Evolutionary conservation across 1,284 basidiomycete species (phyloP).

Genomic region (Ustilago vetiveriae): DNA sequence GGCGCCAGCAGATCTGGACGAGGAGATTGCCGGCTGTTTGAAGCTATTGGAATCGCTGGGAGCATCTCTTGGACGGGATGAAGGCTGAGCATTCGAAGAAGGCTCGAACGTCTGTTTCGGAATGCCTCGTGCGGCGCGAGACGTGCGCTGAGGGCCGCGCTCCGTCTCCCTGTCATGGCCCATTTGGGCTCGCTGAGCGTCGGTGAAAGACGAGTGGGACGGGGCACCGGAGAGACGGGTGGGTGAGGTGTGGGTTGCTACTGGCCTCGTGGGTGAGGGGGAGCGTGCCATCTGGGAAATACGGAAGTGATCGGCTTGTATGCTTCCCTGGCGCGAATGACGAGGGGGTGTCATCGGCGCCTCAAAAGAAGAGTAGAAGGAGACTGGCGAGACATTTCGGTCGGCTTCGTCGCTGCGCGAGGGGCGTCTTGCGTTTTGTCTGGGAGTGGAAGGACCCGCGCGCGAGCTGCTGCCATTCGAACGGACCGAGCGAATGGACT

Average conservation of each 20-base stretch:
- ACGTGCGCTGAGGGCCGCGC: too few species aligned
- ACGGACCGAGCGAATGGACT: constrained; percentile 31
- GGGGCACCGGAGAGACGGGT: too few species aligned
- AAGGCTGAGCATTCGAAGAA: too few species aligned
- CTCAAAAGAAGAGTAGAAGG: constrained; percentile 36
- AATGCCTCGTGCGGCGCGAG: too few species aligned
- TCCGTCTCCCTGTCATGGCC: too few species aligned
- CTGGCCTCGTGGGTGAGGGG: neutral
- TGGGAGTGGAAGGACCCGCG: constrained; percentile 16
- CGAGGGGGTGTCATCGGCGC: constrained; percentile 17
- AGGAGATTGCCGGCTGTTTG: constrained; percentile 9
- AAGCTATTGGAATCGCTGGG: neutral
- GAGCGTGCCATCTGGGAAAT: neutral
- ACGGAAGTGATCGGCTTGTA: constrained; percentile 6
- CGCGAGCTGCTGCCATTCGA: constrained; percentile 30
- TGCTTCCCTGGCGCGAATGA: constrained; percentile 22
- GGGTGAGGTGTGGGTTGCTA: neutral
- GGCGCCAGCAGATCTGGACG: constrained; percentile 11
- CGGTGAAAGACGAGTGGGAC: neutral
- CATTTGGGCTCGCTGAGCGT: too few species aligned
- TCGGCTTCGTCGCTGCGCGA: constrained; percentile 19
- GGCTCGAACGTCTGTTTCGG: too few species aligned
- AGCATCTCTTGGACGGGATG: too few species aligned
- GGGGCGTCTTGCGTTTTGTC: constrained; percentile 8
- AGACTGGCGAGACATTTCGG: constrained; percentile 29